Percentiles rank a stretch among this genome's conserved stretches.
These are phyloP conservation scores for Aspergillus carlsbadensis DNA, from an alignment of 495 filamentous ascomycete species.

Conservation along the genomic window DNA sequence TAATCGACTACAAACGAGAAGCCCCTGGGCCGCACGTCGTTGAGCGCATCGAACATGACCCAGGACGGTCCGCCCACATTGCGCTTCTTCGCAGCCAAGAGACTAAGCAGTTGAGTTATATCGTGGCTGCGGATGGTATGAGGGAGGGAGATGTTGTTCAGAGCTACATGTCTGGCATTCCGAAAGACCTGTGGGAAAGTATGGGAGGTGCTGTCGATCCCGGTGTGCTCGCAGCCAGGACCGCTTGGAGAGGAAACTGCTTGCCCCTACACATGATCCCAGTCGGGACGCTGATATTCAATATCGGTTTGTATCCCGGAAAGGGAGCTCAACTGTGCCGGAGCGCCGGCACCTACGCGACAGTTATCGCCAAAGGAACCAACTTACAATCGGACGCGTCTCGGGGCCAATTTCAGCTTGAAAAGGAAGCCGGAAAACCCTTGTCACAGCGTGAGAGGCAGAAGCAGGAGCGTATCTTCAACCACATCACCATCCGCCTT, in stretches of 20 bases:
- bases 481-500: conserved; percentile 75
- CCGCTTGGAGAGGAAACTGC: conserved; percentile 93
- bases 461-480: conserved; percentile 54
- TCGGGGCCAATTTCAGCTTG: conserved; percentile 23
- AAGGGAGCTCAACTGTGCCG: conserved; percentile 87
- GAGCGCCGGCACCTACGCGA: conserved; percentile 87
- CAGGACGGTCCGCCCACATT: conserved; percentile 89
- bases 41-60: conserved; percentile 94
- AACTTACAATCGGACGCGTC: conserved; percentile 44
- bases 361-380: conserved; percentile 81
- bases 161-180: conserved; percentile 87
- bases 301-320: conserved; percentile 71
- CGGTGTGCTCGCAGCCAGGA: conserved; percentile 91
- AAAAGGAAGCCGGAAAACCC: conserved; percentile 25
- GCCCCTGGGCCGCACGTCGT: conserved; percentile 78
- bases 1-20: conserved; percentile 78
- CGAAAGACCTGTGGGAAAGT: conserved; percentile 73
- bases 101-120: conserved; percentile 64
- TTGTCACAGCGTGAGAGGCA: conserved; percentile 40
- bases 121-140: conserved; percentile 90
- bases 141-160: conserved; percentile 86
- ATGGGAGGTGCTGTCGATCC: conserved; percentile 92
- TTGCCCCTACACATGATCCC: conserved; percentile 93
- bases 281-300: conserved; percentile 84
- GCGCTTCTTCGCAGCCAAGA: conserved; percentile 72